Conservation (phyloP, 1,284 basidiomycete genomes). For the Tranzscheliella williamsii region DNA sequence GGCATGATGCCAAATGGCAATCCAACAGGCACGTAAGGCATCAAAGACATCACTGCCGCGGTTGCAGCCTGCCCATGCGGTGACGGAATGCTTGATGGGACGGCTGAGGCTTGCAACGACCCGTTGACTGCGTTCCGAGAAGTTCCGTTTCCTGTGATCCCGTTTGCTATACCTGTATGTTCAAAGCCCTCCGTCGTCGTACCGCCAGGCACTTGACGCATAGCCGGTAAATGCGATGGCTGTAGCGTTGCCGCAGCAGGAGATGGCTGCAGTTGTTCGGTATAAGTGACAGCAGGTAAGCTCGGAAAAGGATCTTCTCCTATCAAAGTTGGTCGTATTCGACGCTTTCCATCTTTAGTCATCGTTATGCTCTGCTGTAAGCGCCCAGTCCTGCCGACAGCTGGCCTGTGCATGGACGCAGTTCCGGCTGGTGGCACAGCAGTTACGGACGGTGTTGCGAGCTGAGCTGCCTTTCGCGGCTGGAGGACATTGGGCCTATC, state of each 20-base stretch:
- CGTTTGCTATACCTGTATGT: background rate
- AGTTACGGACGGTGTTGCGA: conserved; percentile 14
- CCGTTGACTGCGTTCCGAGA: background rate
- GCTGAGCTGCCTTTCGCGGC: conserved; percentile 45
- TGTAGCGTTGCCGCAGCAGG: conserved; percentile 4
- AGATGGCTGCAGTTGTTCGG: conserved; percentile 4
- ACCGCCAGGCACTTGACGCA: conserved; percentile 28
- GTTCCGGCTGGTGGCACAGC: conserved; percentile 19
- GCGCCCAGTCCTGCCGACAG: conserved; percentile 21
- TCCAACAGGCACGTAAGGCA: conserved; percentile 22
- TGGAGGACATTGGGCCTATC: conserved; percentile 52
- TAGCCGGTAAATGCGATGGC: conserved; percentile 19
- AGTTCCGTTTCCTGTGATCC: background rate
- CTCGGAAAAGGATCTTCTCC: conserved; percentile 38
- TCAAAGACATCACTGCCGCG: conserved; percentile 15
- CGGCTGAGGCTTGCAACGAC: background rate
- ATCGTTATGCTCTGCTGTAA: conserved; percentile 61
- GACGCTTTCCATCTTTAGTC: conserved; percentile 68
- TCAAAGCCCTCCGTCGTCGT: conserved; percentile 26
- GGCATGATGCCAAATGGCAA: conserved; percentile 39
- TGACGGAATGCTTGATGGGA: background rate
- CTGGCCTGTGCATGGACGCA: conserved; percentile 10
- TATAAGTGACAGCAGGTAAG: conserved; percentile 3
- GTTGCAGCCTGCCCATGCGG: too few relatives aligned
- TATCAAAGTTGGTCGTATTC: conserved; percentile 68